Evolutionary conservation across 768 basidiomycete genomes (phyloP).

Genomic region (Hygrophorus russula): DNA sequence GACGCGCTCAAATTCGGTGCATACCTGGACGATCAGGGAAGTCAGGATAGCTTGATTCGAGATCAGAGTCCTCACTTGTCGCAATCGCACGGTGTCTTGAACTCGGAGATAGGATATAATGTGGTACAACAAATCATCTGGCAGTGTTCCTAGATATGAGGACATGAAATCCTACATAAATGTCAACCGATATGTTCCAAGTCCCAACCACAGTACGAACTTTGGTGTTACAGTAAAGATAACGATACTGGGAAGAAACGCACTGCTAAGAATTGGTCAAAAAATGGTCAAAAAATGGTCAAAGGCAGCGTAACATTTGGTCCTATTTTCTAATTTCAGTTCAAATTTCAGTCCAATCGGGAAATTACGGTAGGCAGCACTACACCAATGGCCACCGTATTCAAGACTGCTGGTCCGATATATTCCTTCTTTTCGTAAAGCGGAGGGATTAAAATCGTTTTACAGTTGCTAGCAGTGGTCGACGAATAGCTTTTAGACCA

Average conservation of each 20-base stretch:
- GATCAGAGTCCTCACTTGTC: not conserved
- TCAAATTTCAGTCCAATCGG: no score
- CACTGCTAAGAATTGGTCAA: no score
- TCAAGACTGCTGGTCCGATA: conserved; percentile 23
- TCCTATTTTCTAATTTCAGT: no score
- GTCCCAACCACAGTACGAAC: not conserved
- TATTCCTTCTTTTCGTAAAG: not conserved
- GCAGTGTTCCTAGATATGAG: not conserved
- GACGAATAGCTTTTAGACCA: conserved; percentile 35
- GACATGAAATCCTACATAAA: not conserved
- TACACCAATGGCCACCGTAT: conserved; percentile 8
- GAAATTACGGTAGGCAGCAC: not conserved
- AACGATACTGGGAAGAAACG: no score
- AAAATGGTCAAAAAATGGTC: no score
- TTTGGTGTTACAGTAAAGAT: no score
- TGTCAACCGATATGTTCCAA: not conserved
- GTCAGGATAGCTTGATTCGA: not conserved
- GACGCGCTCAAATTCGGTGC: not conserved
- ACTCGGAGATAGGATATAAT: not conserved
- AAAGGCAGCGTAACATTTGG: no score
- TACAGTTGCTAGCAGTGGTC: conserved; percentile 26
- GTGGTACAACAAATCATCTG: not conserved
- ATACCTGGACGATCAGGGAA: not conserved
- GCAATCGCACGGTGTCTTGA: not conserved
- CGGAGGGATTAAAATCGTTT: conserved; percentile 2